Evolutionary conservation across 73 alveolate genomes (phyloP), one percentile per base, ranked within the genome.

Genomic region (Blepharisma stoltei): DNA sequence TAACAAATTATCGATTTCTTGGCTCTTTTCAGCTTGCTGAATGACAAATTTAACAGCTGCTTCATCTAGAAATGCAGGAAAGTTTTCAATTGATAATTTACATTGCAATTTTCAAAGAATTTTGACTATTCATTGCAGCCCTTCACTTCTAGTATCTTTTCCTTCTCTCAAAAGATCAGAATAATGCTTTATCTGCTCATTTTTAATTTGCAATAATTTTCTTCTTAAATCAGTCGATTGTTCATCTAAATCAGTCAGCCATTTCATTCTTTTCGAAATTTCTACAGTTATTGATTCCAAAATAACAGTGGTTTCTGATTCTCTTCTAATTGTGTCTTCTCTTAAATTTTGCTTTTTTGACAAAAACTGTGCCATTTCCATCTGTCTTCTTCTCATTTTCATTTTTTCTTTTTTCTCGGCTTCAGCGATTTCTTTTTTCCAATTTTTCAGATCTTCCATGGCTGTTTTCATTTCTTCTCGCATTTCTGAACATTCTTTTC

Each of bases 91-190:
- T 1, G 66, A 52, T 52, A 52, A 1, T 14, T 11, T 52, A 14
- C 4, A 11, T 20, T 20, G 27, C 23, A 52, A 4, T 52, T 52
- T 52, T 20, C 66, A 52, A 14, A 52, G 66, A 11, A 52, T 52
- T 14, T 14, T 52, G 23, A 52, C 66, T 52, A 52, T 52, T 20
- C 66, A 52, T 52, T 52, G 66, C n/a, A 52, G 66, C 23, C 66
- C 66, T 52, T 52, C 66, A 52, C 23, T 52, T 52, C 23, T 52
- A 4, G 66, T 52, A 20, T 52, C 66, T 52, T 52, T 52, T 20
- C 66, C 66, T 52, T 52, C 66, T 52, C 23, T 52, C 23, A 52
- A 52, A 11, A 52, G 66, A 11, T 52, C 66, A 52, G 23, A 52
- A 4, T 14, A 52, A 52, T 52, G 66, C 4, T 52, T 52, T 11